Conservation (phyloP, 1,284 basidiomycete genomes). For the Prillingera fragicola region DNA sequence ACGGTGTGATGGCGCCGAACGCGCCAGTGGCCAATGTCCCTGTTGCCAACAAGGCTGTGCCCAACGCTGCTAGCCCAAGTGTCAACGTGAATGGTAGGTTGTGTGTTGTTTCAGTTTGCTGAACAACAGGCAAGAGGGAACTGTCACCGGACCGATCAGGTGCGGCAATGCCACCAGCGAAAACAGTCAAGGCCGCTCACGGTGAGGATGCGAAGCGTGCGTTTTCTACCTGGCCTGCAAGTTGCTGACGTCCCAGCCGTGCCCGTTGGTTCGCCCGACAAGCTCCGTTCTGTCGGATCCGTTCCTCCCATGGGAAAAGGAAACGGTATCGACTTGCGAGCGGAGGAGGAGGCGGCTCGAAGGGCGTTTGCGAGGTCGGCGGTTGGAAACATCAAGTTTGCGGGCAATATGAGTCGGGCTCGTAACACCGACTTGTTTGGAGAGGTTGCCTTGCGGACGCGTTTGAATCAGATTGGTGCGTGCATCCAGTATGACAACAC, state of each 20-base stretch:
- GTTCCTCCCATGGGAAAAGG: conserved; percentile 19
- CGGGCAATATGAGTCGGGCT: conserved; percentile 21
- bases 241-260: no score
- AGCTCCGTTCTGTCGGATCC: no score
- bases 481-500: background rate
- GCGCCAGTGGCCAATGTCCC: background rate
- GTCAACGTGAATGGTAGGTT: conserved; percentile 18
- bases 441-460: conserved; percentile 20
- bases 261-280: no score
- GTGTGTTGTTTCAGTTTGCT: background rate
- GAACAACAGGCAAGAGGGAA: conserved; percentile 13
- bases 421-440: conserved; percentile 36
- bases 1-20: conserved; percentile 6
- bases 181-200: conserved; percentile 14
- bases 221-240: no score
- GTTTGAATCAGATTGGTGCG: conserved; percentile 25
- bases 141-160: conserved; percentile 10
- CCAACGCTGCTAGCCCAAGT: background rate
- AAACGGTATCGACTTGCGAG: conserved; percentile 28
- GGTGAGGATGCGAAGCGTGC: conserved; percentile 8
- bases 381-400: conserved; percentile 14
- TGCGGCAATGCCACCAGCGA: conserved; percentile 8
- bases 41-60: background rate
- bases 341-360: conserved; percentile 40
- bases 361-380: conserved; percentile 15